Base-by-base conservation (phyloP, 148 eudicot genomes). In the Persicaria tinctoria region DNA sequence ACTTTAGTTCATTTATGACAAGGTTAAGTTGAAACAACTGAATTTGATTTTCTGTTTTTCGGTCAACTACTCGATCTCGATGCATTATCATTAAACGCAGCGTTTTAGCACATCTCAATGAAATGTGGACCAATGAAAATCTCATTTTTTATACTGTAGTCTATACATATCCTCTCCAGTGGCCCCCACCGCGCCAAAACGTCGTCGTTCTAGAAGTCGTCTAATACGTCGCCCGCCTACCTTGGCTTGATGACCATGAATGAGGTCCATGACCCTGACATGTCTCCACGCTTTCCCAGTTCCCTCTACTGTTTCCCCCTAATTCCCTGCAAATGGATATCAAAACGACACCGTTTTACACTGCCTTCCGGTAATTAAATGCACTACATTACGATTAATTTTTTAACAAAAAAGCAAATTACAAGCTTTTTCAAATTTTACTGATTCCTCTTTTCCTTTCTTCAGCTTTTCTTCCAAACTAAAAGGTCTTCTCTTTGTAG, bases 271-370 rank as follows among this genome's bases (percentile, higher is more conserved):
- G 68, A 32, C 46, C 46, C 3, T 66, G 70, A 66, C 70, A 14
- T 66, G 70, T 44, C 70, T 6, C 48, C 70, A 66, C 70, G 70
- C 70, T 66, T 44, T 66, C 8, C 48, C 18, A 27, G 41, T 32
- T 32, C 41, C 41, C 41, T 32, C 41, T 2, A 32, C 41, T 32
- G 41, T 32, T 32, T 32, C 41, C 47, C n/a, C 16, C 14, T 41
- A 8, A 4, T 64, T 41, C 16, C 70, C 70, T 38, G 70, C 70
- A 44, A 5, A n/a, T 38, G 46, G 17, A 41, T 8, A 14, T 14
- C 46, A 41, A 38, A 64, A 66, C 70, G 70, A 66, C 70, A 41
- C 46, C 70, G 70, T 66, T 44, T 64, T n/a, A 57, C 63, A 17
- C 63, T 3, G 32, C 27, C 27, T 20, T 23, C 20, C 18, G 70